These are phyloP conservation scores for Solanum tacnaense DNA, from an alignment of 257 asterid genomes.

Conservation along the genomic window DNA sequence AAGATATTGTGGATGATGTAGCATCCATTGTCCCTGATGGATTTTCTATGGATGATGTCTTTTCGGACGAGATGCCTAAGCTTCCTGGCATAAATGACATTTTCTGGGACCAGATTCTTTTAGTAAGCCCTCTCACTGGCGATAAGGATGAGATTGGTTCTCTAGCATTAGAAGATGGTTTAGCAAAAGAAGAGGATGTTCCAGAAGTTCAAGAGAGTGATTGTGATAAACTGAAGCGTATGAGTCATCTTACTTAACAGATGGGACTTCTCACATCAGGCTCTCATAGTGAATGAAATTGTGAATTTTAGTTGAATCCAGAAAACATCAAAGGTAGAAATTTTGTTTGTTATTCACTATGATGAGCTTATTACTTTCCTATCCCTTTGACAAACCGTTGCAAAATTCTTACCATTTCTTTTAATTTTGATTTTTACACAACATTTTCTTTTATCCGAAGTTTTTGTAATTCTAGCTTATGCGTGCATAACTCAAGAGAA, in stretches of 20 bases:
- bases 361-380: not conserved
- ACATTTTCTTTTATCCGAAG: not conserved
- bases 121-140: constrained; percentile 35
- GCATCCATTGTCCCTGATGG: constrained; percentile 26
- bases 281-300: not conserved
- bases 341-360: not conserved
- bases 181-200: constrained; percentile 14
- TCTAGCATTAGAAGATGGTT: constrained; percentile 13
- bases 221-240: constrained; percentile 32
- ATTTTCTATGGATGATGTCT: constrained; percentile 29
- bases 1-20: constrained; percentile 34
- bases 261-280: constrained; percentile 55
- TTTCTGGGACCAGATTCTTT: constrained; percentile 81
- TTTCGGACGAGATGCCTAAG: constrained; percentile 38
- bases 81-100: constrained; percentile 64
- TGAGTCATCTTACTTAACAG: constrained; percentile 51
- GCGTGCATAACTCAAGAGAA: not conserved
- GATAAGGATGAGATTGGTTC: constrained; percentile 32
- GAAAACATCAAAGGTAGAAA: not conserved
- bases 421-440: not conserved
- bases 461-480: not conserved
- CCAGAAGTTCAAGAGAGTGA: constrained; percentile 26
- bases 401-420: not conserved
- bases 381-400: not conserved
- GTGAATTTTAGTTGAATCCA: not conserved